Conservation (phyloP, 345 rosid genomes). For the Syzygium jambos region DNA sequence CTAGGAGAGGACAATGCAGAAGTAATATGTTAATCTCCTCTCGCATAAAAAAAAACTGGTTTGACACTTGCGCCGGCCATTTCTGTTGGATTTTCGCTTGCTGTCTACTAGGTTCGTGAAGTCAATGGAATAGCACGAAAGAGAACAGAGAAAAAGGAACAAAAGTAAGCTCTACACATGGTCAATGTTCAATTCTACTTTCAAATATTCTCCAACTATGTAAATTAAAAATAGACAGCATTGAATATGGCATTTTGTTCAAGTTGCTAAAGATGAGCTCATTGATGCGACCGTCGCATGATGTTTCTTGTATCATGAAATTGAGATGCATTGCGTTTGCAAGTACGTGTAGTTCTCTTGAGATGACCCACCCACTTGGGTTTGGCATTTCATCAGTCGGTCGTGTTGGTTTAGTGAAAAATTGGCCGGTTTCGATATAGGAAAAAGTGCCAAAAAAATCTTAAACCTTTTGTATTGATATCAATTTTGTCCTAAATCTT, state of each 20-base stretch:
- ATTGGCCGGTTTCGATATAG: too few relatives aligned
- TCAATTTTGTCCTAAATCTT: too few relatives aligned
- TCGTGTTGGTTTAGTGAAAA: too few relatives aligned
- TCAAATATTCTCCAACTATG: background rate
- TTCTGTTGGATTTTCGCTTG: background rate
- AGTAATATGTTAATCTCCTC: background rate
- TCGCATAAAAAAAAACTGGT: too few relatives aligned
- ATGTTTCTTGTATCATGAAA: background rate
- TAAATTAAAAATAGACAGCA: background rate
- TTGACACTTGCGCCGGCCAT: background rate
- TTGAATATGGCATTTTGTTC: background rate
- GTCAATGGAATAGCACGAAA: background rate
- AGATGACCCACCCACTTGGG: background rate
- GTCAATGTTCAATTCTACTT: background rate
- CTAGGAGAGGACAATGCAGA: background rate
- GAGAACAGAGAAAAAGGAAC: constrained; percentile 2
- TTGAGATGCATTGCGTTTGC: background rate
- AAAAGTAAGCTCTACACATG: background rate
- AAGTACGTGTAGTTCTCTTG: background rate
- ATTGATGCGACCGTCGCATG: background rate
- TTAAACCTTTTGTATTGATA: too few relatives aligned
- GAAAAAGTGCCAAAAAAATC: too few relatives aligned
- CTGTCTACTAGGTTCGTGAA: background rate
- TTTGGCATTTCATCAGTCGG: background rate
- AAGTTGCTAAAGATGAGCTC: background rate